Percentiles rank a stretch among this genome's conserved stretches.
Evolutionary conservation across 352 stramenopile species (phyloP).

Genomic region (Phytophthora macrochlamydospora): DNA sequence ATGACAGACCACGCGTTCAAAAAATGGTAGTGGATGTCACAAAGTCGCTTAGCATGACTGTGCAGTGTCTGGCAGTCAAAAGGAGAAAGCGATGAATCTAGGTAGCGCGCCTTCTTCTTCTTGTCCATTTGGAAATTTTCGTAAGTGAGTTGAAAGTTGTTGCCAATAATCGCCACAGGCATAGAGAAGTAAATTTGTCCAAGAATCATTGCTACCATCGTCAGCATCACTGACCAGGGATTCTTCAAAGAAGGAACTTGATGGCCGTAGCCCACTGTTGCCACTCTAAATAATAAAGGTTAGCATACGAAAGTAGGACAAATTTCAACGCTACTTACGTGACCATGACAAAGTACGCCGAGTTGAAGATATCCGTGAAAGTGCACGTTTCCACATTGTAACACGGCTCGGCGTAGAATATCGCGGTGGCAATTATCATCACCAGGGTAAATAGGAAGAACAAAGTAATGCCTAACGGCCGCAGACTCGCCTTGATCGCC

Average conservation of each 20-base stretch:
- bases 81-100: conserved; percentile 54
- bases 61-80: conserved; percentile 60
- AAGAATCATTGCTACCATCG: conserved; percentile 73
- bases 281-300: conserved; percentile 41
- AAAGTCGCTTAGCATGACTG: conserved; percentile 52
- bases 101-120: conserved; percentile 52
- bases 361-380: conserved; percentile 88
- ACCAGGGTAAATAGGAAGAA: conserved; percentile 83
- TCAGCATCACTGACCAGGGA: conserved; percentile 47
- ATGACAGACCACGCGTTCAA: conserved; percentile 52
- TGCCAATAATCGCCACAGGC: conserved; percentile 79
- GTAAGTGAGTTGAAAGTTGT: conserved; percentile 72
- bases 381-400: conserved; percentile 77
- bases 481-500: conserved; percentile 62
- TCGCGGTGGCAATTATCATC: conserved; percentile 74
- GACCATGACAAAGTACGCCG: conserved; percentile 85
- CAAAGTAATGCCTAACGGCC: conserved; percentile 61
- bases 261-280: conserved; percentile 77
- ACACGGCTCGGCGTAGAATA: conserved; percentile 81
- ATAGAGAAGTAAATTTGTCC: conserved; percentile 83
- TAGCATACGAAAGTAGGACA: neutral
- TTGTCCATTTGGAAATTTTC: conserved; percentile 64
- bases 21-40: conserved; percentile 67
- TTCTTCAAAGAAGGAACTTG: conserved; percentile 72
- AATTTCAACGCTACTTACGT: conserved; percentile 52